phyloP scores from a whole-genome alignment of 1,139 yeast species.

The Hemisphaericaspora subhashii region DNA sequence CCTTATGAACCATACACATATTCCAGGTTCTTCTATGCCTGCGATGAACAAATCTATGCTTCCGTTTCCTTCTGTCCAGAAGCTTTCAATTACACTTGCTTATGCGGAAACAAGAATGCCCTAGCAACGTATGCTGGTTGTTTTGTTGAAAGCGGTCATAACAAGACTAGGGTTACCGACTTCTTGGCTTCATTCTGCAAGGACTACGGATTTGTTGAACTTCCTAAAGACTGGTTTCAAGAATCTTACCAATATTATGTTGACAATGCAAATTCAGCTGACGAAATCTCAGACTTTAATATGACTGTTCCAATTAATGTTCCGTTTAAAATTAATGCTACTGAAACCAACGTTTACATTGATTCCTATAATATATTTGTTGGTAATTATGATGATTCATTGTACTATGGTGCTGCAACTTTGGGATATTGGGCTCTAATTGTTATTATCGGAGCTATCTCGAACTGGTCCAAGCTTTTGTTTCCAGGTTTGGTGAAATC shows the following conservation, averaged over 20 bases:
- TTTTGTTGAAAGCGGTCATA: conserved; percentile 7
- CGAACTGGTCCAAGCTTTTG: conserved; percentile 39
- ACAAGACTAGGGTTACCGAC: conserved; percentile 1
- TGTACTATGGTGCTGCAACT: conserved; percentile 48
- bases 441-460: conserved; percentile 37
- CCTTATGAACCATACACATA: too few relatives aligned
- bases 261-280: conserved; percentile 15
- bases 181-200: conserved; percentile 13
- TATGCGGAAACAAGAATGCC: conserved; percentile 14
- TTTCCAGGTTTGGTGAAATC: conserved; percentile 25
- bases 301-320: conserved; percentile 17
- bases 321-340: conserved; percentile 22
- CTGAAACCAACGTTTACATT: conserved; percentile 13
- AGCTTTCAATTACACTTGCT: conserved; percentile 9
- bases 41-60: conserved; percentile 16
- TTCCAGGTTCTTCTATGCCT: too few relatives aligned
- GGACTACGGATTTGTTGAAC: conserved; percentile 10
- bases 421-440: conserved; percentile 52
- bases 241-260: conserved; percentile 35
- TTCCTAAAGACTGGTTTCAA: conserved; percentile 16
- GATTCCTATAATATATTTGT: conserved; percentile 25
- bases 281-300: conserved; percentile 33
- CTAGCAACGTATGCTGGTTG: conserved; percentile 21
- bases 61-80: conserved; percentile 3
- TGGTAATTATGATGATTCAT: conserved; percentile 38